Percentiles rank a stretch among this genome's conserved stretches.
Conservation (phyloP, 2,329 filamentous ascomycete genomes). For the Paraphaeosphaeria sporulosa region DNA sequence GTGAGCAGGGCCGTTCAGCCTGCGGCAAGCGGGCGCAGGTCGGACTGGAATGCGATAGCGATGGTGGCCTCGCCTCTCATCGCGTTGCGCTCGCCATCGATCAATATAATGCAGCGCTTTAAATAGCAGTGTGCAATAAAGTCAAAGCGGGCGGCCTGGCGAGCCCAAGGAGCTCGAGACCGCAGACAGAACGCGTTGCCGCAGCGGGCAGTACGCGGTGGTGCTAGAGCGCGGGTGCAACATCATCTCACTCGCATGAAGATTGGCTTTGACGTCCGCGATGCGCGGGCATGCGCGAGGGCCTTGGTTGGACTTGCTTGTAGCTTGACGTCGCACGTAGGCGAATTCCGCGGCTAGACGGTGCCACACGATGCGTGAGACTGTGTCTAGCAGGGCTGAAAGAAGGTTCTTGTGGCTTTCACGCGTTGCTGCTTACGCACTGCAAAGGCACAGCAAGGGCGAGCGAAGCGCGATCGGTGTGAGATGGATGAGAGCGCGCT, state of each 20-base stretch:
- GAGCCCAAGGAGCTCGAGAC: neutral
- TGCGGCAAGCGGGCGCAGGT: neutral
- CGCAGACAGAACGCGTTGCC: neutral
- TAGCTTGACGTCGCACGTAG: conserved; percentile 11
- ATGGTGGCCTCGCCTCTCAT: neutral
- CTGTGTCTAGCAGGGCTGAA: conserved; percentile 28
- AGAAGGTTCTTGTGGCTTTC: conserved; percentile 26
- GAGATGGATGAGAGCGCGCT: conserved; percentile 5
- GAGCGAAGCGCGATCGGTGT: conserved; percentile 3
- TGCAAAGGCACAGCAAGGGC: neutral
- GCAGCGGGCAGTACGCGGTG: conserved; percentile 12
- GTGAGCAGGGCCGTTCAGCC: neutral
- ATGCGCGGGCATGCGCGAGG: conserved; percentile 5
- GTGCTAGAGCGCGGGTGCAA: conserved; percentile 17
- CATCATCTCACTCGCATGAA: conserved; percentile 21
- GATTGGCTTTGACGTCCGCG: conserved; percentile 8
- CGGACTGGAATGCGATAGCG: neutral
- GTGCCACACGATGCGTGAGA: conserved; percentile 20
- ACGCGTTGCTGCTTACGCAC: conserved; percentile 3
- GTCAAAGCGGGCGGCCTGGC: conserved; percentile 2
- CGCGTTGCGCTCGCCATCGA: neutral
- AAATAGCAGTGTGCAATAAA: conserved; percentile 14
- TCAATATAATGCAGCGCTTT: conserved; percentile 12
- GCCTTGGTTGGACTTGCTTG: neutral
- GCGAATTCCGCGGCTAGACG: conserved; percentile 14